Conservation (phyloP, 805 yeast genomes). For the Nakazawaea molendinolei region DNA sequence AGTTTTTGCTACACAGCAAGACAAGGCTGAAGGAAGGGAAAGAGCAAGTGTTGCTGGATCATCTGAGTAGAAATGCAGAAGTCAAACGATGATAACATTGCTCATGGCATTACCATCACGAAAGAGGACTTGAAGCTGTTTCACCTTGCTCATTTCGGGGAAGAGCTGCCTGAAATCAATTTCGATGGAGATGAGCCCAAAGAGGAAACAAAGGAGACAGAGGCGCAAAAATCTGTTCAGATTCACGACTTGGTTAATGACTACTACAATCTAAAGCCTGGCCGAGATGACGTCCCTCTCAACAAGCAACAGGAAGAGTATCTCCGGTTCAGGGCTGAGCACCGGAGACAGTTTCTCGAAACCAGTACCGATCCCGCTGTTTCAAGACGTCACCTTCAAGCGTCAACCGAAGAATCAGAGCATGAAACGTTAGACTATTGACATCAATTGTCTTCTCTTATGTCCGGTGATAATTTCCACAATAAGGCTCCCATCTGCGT, state of each 20-base stretch:
- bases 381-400: not conserved
- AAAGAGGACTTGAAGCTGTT: not conserved
- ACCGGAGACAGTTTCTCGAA: not conserved
- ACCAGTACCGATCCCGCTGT: not conserved
- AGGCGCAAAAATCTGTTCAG: not conserved
- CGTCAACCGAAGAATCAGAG: not conserved
- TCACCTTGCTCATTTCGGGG: conserved; percentile 1
- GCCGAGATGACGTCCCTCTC: not conserved
- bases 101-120: not conserved
- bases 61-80: too few species aligned
- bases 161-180: not conserved
- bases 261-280: conserved; percentile 4
- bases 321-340: conserved; percentile 3
- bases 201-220: not conserved
- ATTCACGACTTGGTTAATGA: conserved; percentile 9
- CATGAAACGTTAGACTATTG: conserved; percentile 2
- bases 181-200: conserved; percentile 3
- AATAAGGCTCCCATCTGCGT: too few species aligned
- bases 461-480: not conserved
- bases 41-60: too few species aligned
- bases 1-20: too few species aligned
- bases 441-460: too few species aligned
- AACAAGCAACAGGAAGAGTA: conserved; percentile 3
- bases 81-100: too few species aligned
- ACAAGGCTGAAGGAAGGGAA: too few species aligned